These are phyloP conservation scores for Xylariales sp. DNA, from an alignment of 2,329 filamentous ascomycete genomes.

Conservation along the genomic window DNA sequence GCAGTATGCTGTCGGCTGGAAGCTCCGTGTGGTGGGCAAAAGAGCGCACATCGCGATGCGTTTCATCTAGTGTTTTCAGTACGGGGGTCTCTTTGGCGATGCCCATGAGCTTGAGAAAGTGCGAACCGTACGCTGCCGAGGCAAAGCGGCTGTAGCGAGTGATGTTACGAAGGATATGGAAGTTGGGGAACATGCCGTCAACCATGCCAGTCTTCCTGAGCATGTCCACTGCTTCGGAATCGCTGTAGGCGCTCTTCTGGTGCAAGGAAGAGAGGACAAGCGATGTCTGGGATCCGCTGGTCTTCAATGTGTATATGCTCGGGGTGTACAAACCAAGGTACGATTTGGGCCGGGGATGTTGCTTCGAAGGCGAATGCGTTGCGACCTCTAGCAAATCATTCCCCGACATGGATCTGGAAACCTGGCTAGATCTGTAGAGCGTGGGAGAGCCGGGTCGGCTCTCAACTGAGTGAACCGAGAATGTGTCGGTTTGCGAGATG, in stretches of 20 bases:
- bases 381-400: slow-evolving; percentile 8
- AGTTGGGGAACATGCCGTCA: slow-evolving; percentile 54
- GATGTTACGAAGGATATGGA: slow-evolving; percentile 58
- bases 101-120: slow-evolving; percentile 59
- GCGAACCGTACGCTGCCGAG: slow-evolving; percentile 61
- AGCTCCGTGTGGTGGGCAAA: slow-evolving; percentile 61
- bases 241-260: slow-evolving; percentile 42
- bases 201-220: slow-evolving; percentile 50
- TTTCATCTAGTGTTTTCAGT: slow-evolving; percentile 37
- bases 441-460: slow-evolving; percentile 38
- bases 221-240: slow-evolving; percentile 42
- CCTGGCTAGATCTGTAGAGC: slow-evolving; percentile 7
- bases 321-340: slow-evolving; percentile 32
- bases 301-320: slow-evolving; percentile 58
- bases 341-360: slow-evolving; percentile 25
- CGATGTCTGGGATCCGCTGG: slow-evolving; percentile 51
- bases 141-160: slow-evolving; percentile 63
- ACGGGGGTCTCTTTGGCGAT: slow-evolving; percentile 49
- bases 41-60: slow-evolving; percentile 57
- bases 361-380: slow-evolving; percentile 14
- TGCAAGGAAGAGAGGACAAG: slow-evolving; percentile 46
- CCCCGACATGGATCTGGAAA: slow-evolving; percentile 11
- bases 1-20: slow-evolving; percentile 52
- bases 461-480: slow-evolving; percentile 44
- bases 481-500: slow-evolving; percentile 52